Percentiles rank a stretch among this genome's conserved stretches.
phyloP scores from a whole-genome alignment of 768 basidiomycete species.

The Pholiota molesta region DNA sequence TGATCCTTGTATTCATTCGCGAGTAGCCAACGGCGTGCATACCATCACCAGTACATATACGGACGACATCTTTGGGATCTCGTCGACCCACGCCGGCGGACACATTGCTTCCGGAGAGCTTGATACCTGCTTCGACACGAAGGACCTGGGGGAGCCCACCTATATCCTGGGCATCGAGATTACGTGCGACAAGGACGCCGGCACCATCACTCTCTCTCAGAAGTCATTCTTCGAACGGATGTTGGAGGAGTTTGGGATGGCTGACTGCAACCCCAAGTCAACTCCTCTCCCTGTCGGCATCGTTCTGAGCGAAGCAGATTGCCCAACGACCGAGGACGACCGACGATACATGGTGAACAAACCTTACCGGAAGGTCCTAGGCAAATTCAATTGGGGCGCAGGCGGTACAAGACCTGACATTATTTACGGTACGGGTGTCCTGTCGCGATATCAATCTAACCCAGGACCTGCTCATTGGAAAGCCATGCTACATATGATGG shows the following conservation, averaged over 20 bases:
- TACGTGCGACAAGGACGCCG: constrained; percentile 2
- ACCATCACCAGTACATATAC: constrained; percentile 22
- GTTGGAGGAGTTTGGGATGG: constrained; percentile 13
- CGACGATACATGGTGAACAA: constrained; percentile 6
- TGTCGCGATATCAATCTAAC: constrained; percentile 24
- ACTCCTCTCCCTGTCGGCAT: constrained; percentile 16
- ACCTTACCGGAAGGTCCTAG: constrained; percentile 13
- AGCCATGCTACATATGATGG: constrained; percentile 18
- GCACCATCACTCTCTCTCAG: constrained; percentile 7
- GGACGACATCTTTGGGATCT: constrained; percentile 18
- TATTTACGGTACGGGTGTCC: constrained; percentile 14
- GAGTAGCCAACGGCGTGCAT: neutral
- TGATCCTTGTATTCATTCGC: neutral
- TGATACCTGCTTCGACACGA: constrained; percentile 5
- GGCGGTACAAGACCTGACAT: constrained; percentile 26
- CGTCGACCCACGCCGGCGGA: constrained; percentile 8
- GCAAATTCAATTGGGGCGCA: constrained; percentile 27
- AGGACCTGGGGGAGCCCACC: constrained; percentile 9
- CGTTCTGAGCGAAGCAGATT: neutral
- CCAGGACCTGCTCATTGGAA: constrained; percentile 25
- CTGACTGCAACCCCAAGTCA: constrained; percentile 13
- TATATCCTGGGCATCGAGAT: constrained; percentile 16
- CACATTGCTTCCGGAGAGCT: constrained; percentile 13
- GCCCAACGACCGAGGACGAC: constrained; percentile 5
- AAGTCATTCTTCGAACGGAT: constrained; percentile 8